Conservation (phyloP, 2,329 filamentous ascomycete species). For the Fusarium decemcellulare region DNA sequence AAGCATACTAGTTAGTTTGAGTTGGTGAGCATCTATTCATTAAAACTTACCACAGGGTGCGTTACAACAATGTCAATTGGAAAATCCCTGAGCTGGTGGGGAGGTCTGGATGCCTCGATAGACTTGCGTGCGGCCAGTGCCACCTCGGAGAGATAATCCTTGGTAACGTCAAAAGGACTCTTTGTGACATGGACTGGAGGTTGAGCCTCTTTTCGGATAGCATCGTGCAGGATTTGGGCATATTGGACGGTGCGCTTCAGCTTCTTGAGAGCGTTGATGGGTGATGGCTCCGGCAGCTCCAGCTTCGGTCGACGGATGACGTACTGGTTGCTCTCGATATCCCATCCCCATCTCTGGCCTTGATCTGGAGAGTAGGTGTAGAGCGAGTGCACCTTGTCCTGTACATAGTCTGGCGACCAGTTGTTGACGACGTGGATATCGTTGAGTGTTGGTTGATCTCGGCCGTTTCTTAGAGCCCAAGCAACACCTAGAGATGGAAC, state of each 20-base stretch:
- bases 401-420: conserved; percentile 11
- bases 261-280: conserved; percentile 13
- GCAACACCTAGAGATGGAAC: conserved; percentile 12
- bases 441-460: conserved; percentile 2
- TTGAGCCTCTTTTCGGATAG: background rate
- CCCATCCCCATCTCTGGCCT: conserved; percentile 23
- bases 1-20: background rate
- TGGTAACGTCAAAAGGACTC: conserved; percentile 23
- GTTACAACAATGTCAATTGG: conserved; percentile 31
- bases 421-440: conserved; percentile 24
- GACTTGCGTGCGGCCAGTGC: conserved; percentile 7
- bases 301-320: conserved; percentile 32
- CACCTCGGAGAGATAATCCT: conserved; percentile 23
- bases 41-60: conserved; percentile 26
- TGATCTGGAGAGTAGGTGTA: conserved; percentile 25
- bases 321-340: conserved; percentile 24
- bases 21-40: too few relatives aligned
- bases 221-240: background rate
- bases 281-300: conserved; percentile 14
- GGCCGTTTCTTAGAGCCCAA: conserved; percentile 21
- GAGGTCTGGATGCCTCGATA: conserved; percentile 12
- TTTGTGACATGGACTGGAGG: conserved; percentile 25
- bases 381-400: conserved; percentile 23
- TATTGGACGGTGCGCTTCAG: conserved; percentile 24
- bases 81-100: conserved; percentile 9